Evolutionary conservation across 495 filamentous ascomycete genomes (phyloP), one percentile per base, ranked within the genome.

Genomic region (Collariella sp.): DNA sequence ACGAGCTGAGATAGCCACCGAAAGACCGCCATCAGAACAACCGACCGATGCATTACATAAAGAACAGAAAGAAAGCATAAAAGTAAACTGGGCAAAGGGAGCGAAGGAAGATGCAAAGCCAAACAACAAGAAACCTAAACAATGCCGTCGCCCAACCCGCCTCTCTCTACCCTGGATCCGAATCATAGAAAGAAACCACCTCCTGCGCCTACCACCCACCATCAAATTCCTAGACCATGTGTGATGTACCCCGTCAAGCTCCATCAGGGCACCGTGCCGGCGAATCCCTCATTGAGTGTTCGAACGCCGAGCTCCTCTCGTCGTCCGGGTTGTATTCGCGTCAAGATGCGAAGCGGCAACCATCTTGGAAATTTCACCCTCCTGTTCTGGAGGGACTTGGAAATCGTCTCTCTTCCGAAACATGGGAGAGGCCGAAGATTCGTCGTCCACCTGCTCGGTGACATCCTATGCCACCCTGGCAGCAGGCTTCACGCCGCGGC

Each of bases 401-500:
- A 2, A 40, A 2, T 16, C 15, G 1, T 40, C 38, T 15, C 10
- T 18, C 1, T 44, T n/a, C 20, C 20, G 20, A 5, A 23, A 12
- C 11, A 24, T 22, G 9, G 3, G n/a, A n/a, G n/a, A n/a, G n/a
- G 5, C 19, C 11, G 9, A 41, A 18, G 19, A 6, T 13, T 24
- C 20, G 41, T 12, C 11, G 12, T 12, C 24, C 23, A 45, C 23
- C 23, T 29, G 23, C 43, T 16, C 34, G 26, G 33, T 11, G 13
- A 18, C 58, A 36, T 43, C 49, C 67, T 70, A 70, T 22, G 63
- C 67, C 33, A 75, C 72, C 43, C 67, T 64, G 48, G 71, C 65
- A 20, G 62, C 63, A 31, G 67, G 62, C 54, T 78, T 81, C 65
- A 82, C 80, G 4, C 79, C 80, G 58, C 93, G 77, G 56, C 90